phyloP scores from a whole-genome alignment of 805 yeast genomes.

The Cyberlindnera veronae region DNA sequence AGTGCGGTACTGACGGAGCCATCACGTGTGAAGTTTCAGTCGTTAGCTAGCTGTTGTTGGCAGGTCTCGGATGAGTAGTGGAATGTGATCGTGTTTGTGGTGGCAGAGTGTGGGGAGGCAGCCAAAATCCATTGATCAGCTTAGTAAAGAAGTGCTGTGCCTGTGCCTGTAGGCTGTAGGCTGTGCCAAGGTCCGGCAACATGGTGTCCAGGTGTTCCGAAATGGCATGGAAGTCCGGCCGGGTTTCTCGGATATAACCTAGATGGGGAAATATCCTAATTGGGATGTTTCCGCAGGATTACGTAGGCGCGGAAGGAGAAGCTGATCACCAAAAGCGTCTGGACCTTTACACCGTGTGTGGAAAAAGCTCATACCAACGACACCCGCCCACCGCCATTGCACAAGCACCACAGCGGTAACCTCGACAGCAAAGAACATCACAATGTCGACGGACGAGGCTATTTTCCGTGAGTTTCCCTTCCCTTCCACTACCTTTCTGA shows the following conservation, averaged over 20 bases:
- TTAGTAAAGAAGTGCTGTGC: not conserved
- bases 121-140: too few species aligned
- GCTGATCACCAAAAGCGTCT: not conserved
- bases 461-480: conserved; percentile 33
- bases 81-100: too few species aligned
- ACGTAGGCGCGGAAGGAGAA: not conserved
- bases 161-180: not conserved
- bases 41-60: too few species aligned
- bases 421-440: not conserved
- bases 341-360: not conserved
- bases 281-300: not conserved
- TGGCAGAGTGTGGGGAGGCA: too few species aligned
- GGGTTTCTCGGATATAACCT: too few species aligned
- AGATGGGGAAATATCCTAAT: not conserved
- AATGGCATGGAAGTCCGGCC: too few species aligned
- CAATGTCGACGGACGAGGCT: conserved; percentile 35
- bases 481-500: not conserved
- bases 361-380: too few species aligned
- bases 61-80: too few species aligned
- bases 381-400: too few species aligned
- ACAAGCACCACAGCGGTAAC: not conserved
- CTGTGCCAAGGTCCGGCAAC: not conserved
- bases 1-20: conserved; percentile 10
- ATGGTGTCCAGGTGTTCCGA: conserved; percentile 1
- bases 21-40: too few species aligned